A percentile compares a stretch with the other conserved stretches of the same genome.
These are phyloP conservation scores for Mycosphaerella sp. DNA, from an alignment of 2,329 filamentous ascomycete species.

Conservation along the genomic window DNA sequence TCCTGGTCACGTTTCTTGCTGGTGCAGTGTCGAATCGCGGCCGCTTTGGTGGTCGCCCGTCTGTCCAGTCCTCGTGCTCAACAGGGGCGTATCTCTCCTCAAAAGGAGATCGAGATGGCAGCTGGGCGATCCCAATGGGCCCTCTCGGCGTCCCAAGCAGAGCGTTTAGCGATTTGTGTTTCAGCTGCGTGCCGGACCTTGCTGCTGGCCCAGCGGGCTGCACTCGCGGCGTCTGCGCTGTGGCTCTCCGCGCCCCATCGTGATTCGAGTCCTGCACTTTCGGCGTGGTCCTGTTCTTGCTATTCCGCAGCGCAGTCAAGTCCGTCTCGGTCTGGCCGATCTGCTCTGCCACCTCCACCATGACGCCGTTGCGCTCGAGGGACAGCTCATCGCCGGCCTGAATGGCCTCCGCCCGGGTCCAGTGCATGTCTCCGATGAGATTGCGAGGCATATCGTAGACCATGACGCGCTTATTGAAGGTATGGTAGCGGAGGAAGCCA, in stretches of 20 bases:
- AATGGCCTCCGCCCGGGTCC: slow-evolving; percentile 61
- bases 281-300: slow-evolving; percentile 46
- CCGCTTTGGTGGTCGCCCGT: slow-evolving; percentile 37
- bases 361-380: slow-evolving; percentile 65
- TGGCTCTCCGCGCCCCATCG: slow-evolving; percentile 14
- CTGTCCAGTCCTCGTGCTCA: slow-evolving; percentile 31
- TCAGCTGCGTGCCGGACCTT: slow-evolving; percentile 36
- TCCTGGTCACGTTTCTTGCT: slow-evolving; percentile 1
- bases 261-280: neutral
- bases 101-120: slow-evolving; percentile 58
- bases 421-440: slow-evolving; percentile 78
- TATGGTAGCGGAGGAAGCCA: slow-evolving; percentile 78
- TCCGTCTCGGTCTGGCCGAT: slow-evolving; percentile 71
- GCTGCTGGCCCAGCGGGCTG: slow-evolving; percentile 10
- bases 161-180: slow-evolving; percentile 55
- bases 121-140: slow-evolving; percentile 54
- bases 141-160: slow-evolving; percentile 60
- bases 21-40: slow-evolving; percentile 28
- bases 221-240: slow-evolving; percentile 12
- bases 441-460: slow-evolving; percentile 77
- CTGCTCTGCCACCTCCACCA: slow-evolving; percentile 74
- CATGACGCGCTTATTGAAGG: slow-evolving; percentile 87
- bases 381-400: slow-evolving; percentile 75
- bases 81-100: slow-evolving; percentile 46
- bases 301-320: slow-evolving; percentile 66